These are phyloP conservation scores for Aureobasidium subglaciale DNA, from an alignment of 2,329 filamentous ascomycete species.

Conservation along the genomic window DNA sequence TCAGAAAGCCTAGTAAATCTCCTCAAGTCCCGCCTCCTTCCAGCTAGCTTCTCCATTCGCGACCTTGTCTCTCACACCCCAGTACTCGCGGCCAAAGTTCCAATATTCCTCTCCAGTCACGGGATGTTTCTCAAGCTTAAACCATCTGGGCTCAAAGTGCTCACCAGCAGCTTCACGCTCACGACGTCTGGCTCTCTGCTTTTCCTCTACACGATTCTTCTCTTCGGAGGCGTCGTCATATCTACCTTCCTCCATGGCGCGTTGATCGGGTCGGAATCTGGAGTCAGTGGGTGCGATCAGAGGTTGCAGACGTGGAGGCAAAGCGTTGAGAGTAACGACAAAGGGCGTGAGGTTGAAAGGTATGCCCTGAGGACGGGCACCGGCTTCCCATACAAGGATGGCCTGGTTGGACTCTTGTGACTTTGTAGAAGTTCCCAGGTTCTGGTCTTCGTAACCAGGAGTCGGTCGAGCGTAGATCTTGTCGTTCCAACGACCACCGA, in stretches of 20 bases:
- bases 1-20: conserved; percentile 52
- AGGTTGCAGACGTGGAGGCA: conserved; percentile 71
- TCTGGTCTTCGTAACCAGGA: conserved; percentile 73
- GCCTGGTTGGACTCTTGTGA: conserved; percentile 53
- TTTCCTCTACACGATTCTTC: conserved; percentile 92
- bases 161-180: conserved; percentile 70
- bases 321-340: conserved; percentile 85
- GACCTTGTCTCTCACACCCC: conserved; percentile 63
- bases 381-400: conserved; percentile 88
- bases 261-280: conserved; percentile 83
- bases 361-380: conserved; percentile 71
- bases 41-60: conserved; percentile 56
- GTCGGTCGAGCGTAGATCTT: conserved; percentile 92
- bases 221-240: conserved; percentile 90
- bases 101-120: conserved; percentile 85
- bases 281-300: conserved; percentile 89
- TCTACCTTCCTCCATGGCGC: conserved; percentile 97
- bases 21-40: conserved; percentile 59
- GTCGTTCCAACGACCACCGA: conserved; percentile 95
- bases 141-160: conserved; percentile 81
- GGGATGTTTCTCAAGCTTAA: conserved; percentile 63
- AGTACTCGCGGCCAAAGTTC: conserved; percentile 84
- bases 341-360: conserved; percentile 98
- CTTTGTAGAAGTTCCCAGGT: conserved; percentile 20
- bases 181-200: conserved; percentile 69